Base-by-base conservation (phyloP, 1,284 basidiomycete species). In the Somion occarium region DNA sequence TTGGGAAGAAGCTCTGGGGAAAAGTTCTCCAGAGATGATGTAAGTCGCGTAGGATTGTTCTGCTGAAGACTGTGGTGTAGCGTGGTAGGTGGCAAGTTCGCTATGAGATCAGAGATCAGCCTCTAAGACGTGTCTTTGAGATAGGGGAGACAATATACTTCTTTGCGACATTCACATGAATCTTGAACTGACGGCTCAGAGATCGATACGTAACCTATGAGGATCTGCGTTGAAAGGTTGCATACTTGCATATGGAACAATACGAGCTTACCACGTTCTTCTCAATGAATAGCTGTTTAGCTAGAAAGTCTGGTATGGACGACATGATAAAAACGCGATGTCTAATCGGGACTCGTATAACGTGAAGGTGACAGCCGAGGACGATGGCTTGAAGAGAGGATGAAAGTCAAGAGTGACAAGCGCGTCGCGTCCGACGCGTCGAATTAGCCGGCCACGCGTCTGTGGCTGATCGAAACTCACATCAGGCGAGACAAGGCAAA, bases 121-220 rank as follows among this genome's bases (percentile, higher is more conserved):
- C 13, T 38, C 19, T 13, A 42, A 2, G 19, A 43, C 1, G 52
- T 78, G 61, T n/a, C n/a, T n/a, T n/a, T n/a, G n/a, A n/a, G n/a
- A n/a, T n/a, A n/a, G n/a, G n/a, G n/a, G n/a, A n/a, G n/a, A n/a
- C n/a, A n/a, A n/a, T n/a, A n/a, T 56, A 88, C 87, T 82, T 83
- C 64, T 88, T 89, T 9, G 88, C 87, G 30, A 68, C 66, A 61
- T 88, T 86, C 56, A 89, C 85, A 59, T 89, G 83, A 48, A 89
- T 72, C 0, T 73, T 71, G 41, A 87, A 74, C 43, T 77, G 78
- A 55, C 85, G 76, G 61, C 87, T 89, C 47, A 90, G 71, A 3
- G 79, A 82, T 34, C 87, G 77, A 64, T 80, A 90, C 3, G 88
- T 89, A 52, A 90, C 85, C 87, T 89, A 46, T 30, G 42, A 11